Evolutionary conservation across 2,329 filamentous ascomycete species (phyloP), one percentile per base, ranked within the genome.

Genomic region (Fonsecaea multimorphosa): DNA sequence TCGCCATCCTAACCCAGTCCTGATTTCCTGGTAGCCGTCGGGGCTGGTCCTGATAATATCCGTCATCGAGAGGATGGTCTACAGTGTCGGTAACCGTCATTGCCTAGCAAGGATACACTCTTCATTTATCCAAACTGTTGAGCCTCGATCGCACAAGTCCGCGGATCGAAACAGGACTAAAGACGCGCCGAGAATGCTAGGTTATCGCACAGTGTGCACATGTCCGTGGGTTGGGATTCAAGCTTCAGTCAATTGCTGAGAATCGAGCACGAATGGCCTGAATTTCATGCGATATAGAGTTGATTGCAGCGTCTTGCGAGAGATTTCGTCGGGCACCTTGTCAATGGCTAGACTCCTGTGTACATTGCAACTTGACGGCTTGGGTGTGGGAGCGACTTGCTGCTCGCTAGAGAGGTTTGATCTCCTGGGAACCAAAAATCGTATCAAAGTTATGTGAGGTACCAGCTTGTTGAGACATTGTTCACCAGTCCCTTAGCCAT

Each of bases 141-240:
- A 16, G 29, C 52, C 6, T 32, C 27, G 29, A 54, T 32, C 52
- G 52, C 27, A 54, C 52, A 54, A 54, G 32, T n/a, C 52, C 52
- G 52, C 19, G 8, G 14, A 24, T 12, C 22, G 44, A 49, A 49
- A 12, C 11, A 49, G 11, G 19, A 24, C 9, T 27, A 3, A 12
- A 49, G 22, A 14, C 19, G 19, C 19, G 44, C 44, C 44, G 9
- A 49, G 44, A 49, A 49, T 49, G 22, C 44, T 3, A 49, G 22
- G 22, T 49, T 49, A 49, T 49, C 44, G 44, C 3, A 49, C 27
- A 5, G 44, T 49, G 44, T 49, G 44, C 44, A 49, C 44, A 49
- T 49, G 22, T 49, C 44, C 44, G 44, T 49, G 19, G 19, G 11
- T 78, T 0, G 79, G 78, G 76, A 80, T 80, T 16, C 11, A 12